Conservation (phyloP, 345 rosid genomes). For the Brassica nigra region DNA sequence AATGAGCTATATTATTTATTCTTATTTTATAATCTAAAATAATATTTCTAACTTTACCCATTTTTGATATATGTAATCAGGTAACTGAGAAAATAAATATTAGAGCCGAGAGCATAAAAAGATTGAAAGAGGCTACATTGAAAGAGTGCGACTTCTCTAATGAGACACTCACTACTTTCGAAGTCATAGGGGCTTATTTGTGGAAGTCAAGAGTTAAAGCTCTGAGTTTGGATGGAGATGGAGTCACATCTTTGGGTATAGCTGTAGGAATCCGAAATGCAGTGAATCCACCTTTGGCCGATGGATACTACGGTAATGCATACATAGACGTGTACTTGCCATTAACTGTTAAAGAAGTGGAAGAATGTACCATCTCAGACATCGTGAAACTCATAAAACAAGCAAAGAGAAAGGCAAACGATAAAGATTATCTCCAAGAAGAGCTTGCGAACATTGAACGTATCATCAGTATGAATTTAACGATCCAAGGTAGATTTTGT, state of each 20-base stretch:
- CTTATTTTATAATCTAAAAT: neutral
- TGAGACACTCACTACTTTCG: slow-evolving; percentile 19
- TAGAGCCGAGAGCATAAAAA: slow-evolving; percentile 17
- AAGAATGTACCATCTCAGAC: neutral
- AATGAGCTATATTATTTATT: neutral
- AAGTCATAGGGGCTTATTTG: slow-evolving; percentile 27
- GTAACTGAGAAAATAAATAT: slow-evolving; percentile 17
- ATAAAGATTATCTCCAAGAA: slow-evolving; percentile 20
- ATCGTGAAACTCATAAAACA: slow-evolving; percentile 30
- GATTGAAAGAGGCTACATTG: slow-evolving; percentile 19
- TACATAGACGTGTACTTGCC: slow-evolving; percentile 21
- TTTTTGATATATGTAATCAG: slow-evolving; percentile 11
- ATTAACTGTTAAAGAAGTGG: slow-evolving; percentile 23
- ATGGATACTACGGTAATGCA: slow-evolving; percentile 35
- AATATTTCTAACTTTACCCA: neutral
- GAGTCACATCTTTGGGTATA: slow-evolving; percentile 23
- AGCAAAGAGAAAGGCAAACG: slow-evolving; percentile 19
- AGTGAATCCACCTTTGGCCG: slow-evolving; percentile 22
- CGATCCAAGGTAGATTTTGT: neutral
- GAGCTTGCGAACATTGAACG: slow-evolving; percentile 13
- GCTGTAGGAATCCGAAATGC: slow-evolving; percentile 20
- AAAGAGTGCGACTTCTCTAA: neutral
- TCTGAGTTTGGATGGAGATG: slow-evolving; percentile 18
- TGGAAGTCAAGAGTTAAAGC: slow-evolving; percentile 34
- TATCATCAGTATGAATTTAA: neutral